Evolutionary conservation across 768 basidiomycete species (phyloP), one percentile per base, ranked within the genome.

Genomic region (Termitomyces sp.): DNA sequence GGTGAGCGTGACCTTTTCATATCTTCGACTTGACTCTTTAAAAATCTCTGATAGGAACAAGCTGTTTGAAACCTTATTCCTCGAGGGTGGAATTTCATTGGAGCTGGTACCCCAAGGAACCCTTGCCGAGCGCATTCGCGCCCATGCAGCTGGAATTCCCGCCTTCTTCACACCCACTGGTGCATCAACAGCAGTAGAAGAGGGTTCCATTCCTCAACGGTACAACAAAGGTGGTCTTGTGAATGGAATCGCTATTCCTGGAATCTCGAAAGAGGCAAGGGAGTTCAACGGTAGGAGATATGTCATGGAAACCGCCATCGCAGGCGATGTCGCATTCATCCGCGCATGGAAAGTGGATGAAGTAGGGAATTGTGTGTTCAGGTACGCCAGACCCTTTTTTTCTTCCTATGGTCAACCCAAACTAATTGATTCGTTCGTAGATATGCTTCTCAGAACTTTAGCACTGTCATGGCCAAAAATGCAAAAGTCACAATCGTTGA

Each of bases 121-220:
- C 14, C 83, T 97, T 44, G 85, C 87, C 15, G 94, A 94, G 66
- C 86, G 93, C 56, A 77, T 94, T 58, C 87, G 93, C 37, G 89
- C 94, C 7, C 89, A 91, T 56, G 93, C 91, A 9, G 89, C 91
- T 11, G 94, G 94, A 50, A 92, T 94, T 58, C 93, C 94, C 17
- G 92, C 88, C n/a, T 94, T 97, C 76, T 95, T 78, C 71, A 96
- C 91, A 5, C 94, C 93, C 15, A 94, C 93, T 0, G 94, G 94
- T 15, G 90, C 91, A 8, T 81, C 81, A 21, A 94, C 92, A 19
- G 90, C 90, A 2, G 82, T 93, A 3, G 89, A 94, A 69, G 73
- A 84, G 47, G 92, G 92, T 1, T 70, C 79, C 3, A 91, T 94
- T 64, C 89, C 92, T 28, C 79, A 87, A 62, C 80, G 86, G 23